A percentile compares a stretch with the other conserved stretches of the same genome.
Conservation (phyloP, 1,139 yeast species). For the Protomyces pachydermus region DNA sequence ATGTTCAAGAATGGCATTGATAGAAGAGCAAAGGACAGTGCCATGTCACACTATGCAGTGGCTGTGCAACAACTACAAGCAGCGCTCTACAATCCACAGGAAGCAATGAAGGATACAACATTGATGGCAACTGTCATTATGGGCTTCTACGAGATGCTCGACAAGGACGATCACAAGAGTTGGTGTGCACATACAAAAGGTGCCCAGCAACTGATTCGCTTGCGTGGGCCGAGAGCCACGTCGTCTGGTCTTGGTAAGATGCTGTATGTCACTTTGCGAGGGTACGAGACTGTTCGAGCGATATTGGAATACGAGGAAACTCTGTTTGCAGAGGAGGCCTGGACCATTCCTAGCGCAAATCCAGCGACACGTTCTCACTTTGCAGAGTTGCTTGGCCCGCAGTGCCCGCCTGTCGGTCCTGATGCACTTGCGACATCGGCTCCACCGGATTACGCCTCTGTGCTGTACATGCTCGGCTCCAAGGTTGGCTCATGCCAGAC, state of each 20-base stretch:
- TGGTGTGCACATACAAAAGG: constrained; percentile 21
- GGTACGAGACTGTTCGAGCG: constrained; percentile 17
- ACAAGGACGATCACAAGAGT: constrained; percentile 11
- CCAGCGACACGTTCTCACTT: not conserved
- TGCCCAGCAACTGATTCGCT: constrained; percentile 11
- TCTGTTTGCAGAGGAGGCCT: constrained; percentile 13
- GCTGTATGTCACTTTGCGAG: constrained; percentile 14
- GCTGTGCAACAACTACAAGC: constrained; percentile 9
- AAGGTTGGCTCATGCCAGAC: constrained; percentile 11
- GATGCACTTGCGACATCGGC: not conserved
- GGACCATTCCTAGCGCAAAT: constrained; percentile 3
- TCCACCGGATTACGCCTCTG: constrained; percentile 11
- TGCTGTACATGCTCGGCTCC: constrained; percentile 15
- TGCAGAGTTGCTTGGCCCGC: not conserved
- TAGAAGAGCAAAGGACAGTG: constrained; percentile 5
- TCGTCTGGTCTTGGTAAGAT: constrained; percentile 7
- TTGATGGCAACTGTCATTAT: constrained; percentile 24
- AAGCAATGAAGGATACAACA: constrained; percentile 11
- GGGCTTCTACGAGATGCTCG: constrained; percentile 22
- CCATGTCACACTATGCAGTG: constrained; percentile 8
- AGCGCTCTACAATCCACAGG: constrained; percentile 7
- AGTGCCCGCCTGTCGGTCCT: not conserved
- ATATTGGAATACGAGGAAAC: constrained; percentile 8
- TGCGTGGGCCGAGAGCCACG: constrained; percentile 3
- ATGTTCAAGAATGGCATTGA: constrained; percentile 16